Evolutionary conservation across 768 basidiomycete genomes (phyloP).

Genomic region (Clavaria fumosa): DNA sequence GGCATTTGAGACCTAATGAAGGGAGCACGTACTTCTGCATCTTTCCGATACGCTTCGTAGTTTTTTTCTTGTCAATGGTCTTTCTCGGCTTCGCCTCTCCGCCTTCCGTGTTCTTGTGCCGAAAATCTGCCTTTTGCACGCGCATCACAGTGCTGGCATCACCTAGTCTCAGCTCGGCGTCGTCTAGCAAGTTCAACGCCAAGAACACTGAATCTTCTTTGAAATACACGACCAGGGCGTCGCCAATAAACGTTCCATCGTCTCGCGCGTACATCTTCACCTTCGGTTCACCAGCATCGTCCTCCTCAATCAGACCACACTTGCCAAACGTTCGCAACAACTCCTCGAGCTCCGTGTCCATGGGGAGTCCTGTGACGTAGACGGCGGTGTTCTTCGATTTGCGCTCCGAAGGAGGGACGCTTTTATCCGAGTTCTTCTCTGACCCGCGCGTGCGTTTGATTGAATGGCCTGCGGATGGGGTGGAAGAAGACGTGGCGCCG

Average conservation of each 20-base stretch:
- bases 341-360: conserved; percentile 58
- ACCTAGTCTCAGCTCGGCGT: conserved; percentile 79
- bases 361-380: conserved; percentile 74
- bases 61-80: conserved; percentile 65
- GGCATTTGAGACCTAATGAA: not conserved
- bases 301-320: conserved; percentile 88
- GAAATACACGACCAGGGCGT: conserved; percentile 92
- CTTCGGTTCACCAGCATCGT: conserved; percentile 80
- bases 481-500: conserved; percentile 32
- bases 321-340: conserved; percentile 77
- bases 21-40: conserved; percentile 58
- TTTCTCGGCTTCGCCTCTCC: conserved; percentile 36
- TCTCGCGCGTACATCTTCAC: conserved; percentile 91
- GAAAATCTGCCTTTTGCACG: conserved; percentile 65
- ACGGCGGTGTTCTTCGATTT: conserved; percentile 89
- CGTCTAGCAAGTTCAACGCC: conserved; percentile 76
- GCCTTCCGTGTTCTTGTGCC: conserved; percentile 39
- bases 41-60: conserved; percentile 59
- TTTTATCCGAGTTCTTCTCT: conserved; percentile 15
- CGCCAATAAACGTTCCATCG: conserved; percentile 80
- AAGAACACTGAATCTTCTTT: conserved; percentile 90
- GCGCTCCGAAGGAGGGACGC: conserved; percentile 30
- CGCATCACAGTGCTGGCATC: conserved; percentile 58
- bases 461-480: conserved; percentile 31
- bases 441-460: conserved; percentile 56